Evolutionary conservation across 2,329 filamentous ascomycete genomes (phyloP).

Genomic region (Fusarium chlamydosporum): DNA sequence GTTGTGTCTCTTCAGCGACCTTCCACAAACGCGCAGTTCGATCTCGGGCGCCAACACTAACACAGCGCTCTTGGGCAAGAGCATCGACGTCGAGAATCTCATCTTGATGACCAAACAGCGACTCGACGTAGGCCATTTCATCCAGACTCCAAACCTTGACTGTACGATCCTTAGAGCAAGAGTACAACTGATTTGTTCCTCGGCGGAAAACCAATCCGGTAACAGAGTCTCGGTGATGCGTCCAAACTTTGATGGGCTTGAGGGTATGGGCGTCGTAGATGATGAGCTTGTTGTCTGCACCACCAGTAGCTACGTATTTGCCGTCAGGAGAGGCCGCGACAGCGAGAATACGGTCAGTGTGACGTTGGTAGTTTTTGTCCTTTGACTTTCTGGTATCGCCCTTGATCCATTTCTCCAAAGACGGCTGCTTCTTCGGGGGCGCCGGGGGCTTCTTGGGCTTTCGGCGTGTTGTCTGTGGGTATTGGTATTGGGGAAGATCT

Average conservation of each 20-base stretch:
- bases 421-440: slow-evolving; percentile 72
- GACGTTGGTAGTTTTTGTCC: slow-evolving; percentile 79
- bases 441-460: slow-evolving; percentile 71
- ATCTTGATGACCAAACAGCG: slow-evolving; percentile 95
- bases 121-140: slow-evolving; percentile 94
- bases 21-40: slow-evolving; percentile 96
- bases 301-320: slow-evolving; percentile 91
- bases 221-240: slow-evolving; percentile 91
- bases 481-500: slow-evolving; percentile 72
- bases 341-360: slow-evolving; percentile 83
- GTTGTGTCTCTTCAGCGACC: slow-evolving; percentile 92
- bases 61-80: slow-evolving; percentile 86
- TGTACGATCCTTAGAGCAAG: slow-evolving; percentile 89
- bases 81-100: slow-evolving; percentile 87
- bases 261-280: slow-evolving; percentile 88
- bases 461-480: slow-evolving; percentile 69
- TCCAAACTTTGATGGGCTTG: slow-evolving; percentile 84
- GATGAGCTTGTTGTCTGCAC: slow-evolving; percentile 85
- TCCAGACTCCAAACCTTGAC: slow-evolving; percentile 96
- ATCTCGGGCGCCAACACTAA: slow-evolving; percentile 91
- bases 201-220: slow-evolving; percentile 87
- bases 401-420: slow-evolving; percentile 73
- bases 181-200: slow-evolving; percentile 93
- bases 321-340: slow-evolving; percentile 92
- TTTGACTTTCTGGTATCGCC: slow-evolving; percentile 72